These are phyloP conservation scores for Vigna nakashimae DNA, from an alignment of 306 rosid species.

Conservation along the genomic window DNA sequence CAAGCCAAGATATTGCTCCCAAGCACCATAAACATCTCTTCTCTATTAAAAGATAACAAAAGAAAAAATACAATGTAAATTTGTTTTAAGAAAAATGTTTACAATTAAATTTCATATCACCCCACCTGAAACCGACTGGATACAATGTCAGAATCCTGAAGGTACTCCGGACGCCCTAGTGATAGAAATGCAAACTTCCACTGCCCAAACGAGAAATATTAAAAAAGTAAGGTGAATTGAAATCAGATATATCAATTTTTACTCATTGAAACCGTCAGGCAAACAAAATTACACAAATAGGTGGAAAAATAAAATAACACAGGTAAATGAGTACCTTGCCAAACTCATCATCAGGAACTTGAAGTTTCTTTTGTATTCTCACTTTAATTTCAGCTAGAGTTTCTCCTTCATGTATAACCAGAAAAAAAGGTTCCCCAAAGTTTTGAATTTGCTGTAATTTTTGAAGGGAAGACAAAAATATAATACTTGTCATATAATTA, in stretches of 20 bases:
- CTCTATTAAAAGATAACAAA: conserved; percentile 54
- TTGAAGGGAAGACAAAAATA: conserved; percentile 19
- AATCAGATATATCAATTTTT: neutral
- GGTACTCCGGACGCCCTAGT: conserved; percentile 86
- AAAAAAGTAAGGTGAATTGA: conserved; percentile 17
- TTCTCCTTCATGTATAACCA: conserved; percentile 88
- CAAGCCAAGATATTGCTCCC: conserved; percentile 96
- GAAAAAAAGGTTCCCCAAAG: conserved; percentile 88
- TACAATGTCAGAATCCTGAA: conserved; percentile 77
- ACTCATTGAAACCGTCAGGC: conserved; percentile 20
- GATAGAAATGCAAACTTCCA: conserved; percentile 92
- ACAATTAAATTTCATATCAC: conserved; percentile 20
- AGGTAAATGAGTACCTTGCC: conserved; percentile 59
- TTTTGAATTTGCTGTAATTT: conserved; percentile 80
- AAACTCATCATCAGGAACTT: conserved; percentile 82
- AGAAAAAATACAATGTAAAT: neutral
- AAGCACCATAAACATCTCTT: conserved; percentile 91
- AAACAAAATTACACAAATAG: conserved; percentile 32
- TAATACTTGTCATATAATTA: neutral
- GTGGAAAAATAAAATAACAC: conserved; percentile 2
- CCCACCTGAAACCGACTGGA: conserved; percentile 83
- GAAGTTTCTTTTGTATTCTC: conserved; percentile 79
- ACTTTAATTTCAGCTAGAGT: conserved; percentile 71
- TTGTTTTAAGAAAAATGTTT: neutral
- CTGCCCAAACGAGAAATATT: conserved; percentile 50